Percentiles rank a stretch among this genome's conserved stretches.
phyloP scores from a whole-genome alignment of 2,329 filamentous ascomycete species.

The Microascus cirrosus region DNA sequence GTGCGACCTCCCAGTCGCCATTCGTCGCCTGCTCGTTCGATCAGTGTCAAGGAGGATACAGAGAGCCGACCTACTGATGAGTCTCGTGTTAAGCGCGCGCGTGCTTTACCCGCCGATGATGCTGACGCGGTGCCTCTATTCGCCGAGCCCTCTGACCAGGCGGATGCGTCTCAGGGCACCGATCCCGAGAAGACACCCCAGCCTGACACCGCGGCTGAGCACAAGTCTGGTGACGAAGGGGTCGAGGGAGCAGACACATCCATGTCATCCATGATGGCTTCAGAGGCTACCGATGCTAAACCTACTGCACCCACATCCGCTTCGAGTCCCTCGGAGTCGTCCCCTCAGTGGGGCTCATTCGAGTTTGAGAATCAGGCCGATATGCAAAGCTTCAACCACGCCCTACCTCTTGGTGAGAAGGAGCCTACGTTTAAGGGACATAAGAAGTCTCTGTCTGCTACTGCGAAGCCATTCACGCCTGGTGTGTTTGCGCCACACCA shows the following conservation, averaged over 20 bases:
- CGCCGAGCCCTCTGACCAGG: conserved; percentile 39
- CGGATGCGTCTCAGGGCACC: conserved; percentile 2
- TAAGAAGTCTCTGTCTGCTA: conserved; percentile 55
- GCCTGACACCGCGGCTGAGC: conserved; percentile 16
- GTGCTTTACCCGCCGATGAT: conserved; percentile 51
- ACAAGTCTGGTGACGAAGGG: conserved; percentile 22
- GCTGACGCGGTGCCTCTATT: conserved; percentile 63
- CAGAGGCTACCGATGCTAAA: conserved; percentile 43
- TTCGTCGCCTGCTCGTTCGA: conserved; percentile 17
- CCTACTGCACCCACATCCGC: conserved; percentile 30
- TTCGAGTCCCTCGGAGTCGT: conserved; percentile 40
- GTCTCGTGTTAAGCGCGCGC: conserved; percentile 64
- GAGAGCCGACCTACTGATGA: conserved; percentile 51
- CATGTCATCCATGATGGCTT: conserved; percentile 39
- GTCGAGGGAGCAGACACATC: conserved; percentile 34
- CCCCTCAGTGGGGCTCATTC: conserved; percentile 47
- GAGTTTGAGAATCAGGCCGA: conserved; percentile 43
- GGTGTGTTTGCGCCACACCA: conserved; percentile 13
- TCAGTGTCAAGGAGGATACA: conserved; percentile 33
- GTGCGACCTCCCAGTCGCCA: conserved; percentile 50
- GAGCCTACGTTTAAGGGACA: conserved; percentile 17
- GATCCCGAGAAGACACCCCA: conserved; percentile 12
- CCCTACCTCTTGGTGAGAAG: conserved; percentile 37
- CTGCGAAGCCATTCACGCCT: conserved; percentile 57
- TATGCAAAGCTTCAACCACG: conserved; percentile 37